Evolutionary conservation across 495 filamentous ascomycete species (phyloP).

Genomic region (Lophiotrema nucula): DNA sequence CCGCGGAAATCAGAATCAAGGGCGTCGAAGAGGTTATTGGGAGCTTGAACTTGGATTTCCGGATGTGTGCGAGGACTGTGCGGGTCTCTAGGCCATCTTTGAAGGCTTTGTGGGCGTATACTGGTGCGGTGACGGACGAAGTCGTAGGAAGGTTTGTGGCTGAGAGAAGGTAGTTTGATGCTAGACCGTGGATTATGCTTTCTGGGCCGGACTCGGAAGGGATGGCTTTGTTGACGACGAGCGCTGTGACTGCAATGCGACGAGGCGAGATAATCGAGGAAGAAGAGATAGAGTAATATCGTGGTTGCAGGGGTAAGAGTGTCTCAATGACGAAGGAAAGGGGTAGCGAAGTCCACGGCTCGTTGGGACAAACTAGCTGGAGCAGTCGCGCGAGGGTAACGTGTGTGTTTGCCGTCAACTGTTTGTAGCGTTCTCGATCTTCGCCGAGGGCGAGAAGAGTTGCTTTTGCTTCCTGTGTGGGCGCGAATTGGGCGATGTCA

Average conservation of each 20-base stretch:
- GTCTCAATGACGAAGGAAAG: slow-evolving; percentile 50
- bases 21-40: slow-evolving; percentile 81
- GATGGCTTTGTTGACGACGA: slow-evolving; percentile 41
- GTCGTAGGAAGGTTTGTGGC: slow-evolving; percentile 33
- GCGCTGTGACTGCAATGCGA: slow-evolving; percentile 46
- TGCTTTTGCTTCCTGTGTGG: slow-evolving; percentile 42
- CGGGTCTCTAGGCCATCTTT: slow-evolving; percentile 33
- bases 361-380: slow-evolving; percentile 14
- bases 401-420: slow-evolving; percentile 40
- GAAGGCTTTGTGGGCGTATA: slow-evolving; percentile 42
- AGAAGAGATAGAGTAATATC: slow-evolving; percentile 58
- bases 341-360: slow-evolving; percentile 45
- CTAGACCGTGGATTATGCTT: slow-evolving; percentile 46
- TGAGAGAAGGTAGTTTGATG: slow-evolving; percentile 50
- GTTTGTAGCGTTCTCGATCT: slow-evolving; percentile 42
- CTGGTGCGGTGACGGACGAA: slow-evolving; percentile 20
- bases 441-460: slow-evolving; percentile 40
- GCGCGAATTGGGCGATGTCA: slow-evolving; percentile 48
- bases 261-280: slow-evolving; percentile 48
- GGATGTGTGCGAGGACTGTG: slow-evolving; percentile 47
- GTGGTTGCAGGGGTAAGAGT: slow-evolving; percentile 46
- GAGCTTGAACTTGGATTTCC: slow-evolving; percentile 64
- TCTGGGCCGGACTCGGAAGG: slow-evolving; percentile 29
- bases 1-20: slow-evolving; percentile 96
- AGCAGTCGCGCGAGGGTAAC: slow-evolving; percentile 43